Evolutionary conservation across 805 yeast species (phyloP), one percentile per base, ranked within the genome.

Genomic region (Barnettozyma botsteinii): DNA sequence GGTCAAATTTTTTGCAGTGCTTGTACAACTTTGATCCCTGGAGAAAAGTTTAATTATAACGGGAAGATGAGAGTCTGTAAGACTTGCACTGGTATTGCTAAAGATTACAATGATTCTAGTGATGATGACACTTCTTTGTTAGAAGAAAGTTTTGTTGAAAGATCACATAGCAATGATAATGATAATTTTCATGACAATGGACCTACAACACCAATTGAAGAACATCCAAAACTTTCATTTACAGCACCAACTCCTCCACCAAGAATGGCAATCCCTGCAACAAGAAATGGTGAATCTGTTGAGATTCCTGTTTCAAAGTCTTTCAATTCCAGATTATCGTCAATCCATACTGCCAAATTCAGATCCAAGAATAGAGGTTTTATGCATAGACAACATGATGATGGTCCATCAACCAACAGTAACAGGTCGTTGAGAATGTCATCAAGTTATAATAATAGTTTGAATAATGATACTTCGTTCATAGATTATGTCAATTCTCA

Each of bases 1-100:
- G 98, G 98, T 3, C 96, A 89, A 59, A 89, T 91, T 35, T 91
- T 89, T 56, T 91, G 98, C 60, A 72, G 83, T 32, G 70, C 73
- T 9, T 91, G 98, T 60, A 86, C 96, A 0, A 64, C 75, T 3
- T 73, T 87, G 52, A 64, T 86, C 52, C 54, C 83, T 44, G 86
- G 93, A 35, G 72, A 76, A 37, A 69, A 69, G 58, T 70, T 85
- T 67, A 73, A 79, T 30, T 68, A 72, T 49, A 68, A 68, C 20
- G 94, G 89, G 15, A 80, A 73, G 55, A 73, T 83, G 72, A 65
- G 95, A 42, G 86, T 83, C 2, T 88, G 96, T 54, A 70, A 73
- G 40, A 78, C 82, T 1, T 88, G 97, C 57, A 72, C 70, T 34
- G 68, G 69, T 20, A 68, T 76, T 49, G 73, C 77, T 1, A 78